Percentiles rank a stretch among this genome's conserved stretches.
Conservation (phyloP, 768 basidiomycete genomes). For the Leccinum olivaceopallidum region DNA sequence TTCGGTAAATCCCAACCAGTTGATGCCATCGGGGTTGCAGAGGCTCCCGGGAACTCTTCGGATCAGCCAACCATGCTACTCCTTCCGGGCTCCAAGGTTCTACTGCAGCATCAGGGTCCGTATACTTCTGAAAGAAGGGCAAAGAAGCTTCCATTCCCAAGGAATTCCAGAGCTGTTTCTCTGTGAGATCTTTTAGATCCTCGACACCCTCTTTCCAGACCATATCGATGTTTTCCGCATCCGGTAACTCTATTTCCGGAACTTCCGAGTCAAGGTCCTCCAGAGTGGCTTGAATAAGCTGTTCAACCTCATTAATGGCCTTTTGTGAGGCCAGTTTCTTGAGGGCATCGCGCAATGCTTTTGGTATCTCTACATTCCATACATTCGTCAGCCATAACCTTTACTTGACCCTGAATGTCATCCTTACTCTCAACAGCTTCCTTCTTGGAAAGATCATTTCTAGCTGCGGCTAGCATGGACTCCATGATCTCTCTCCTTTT, state of each 20-base stretch:
- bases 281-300: neutral
- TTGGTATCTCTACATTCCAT: neutral
- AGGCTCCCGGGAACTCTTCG: neutral
- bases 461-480: neutral
- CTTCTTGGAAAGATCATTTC: neutral
- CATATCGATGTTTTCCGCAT: neutral
- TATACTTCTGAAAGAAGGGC: slow-evolving; percentile 10
- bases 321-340: neutral
- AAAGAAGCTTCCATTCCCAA: neutral
- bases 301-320: neutral
- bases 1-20: slow-evolving; percentile 18
- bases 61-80: slow-evolving; percentile 4
- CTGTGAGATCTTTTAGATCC: neutral
- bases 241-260: neutral
- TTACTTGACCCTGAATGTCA: neutral
- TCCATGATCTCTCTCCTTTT: neutral
- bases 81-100: slow-evolving; percentile 12
- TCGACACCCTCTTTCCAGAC: neutral
- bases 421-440: neutral
- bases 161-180: neutral
- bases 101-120: neutral
- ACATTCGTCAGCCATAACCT: neutral
- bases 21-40: slow-evolving; percentile 19
- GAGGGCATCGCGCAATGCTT: neutral
- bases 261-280: neutral